A percentile compares a stretch with the other conserved stretches of the same genome.
These are phyloP conservation scores for Cystobasidiopsis lactophilus DNA, from an alignment of 768 basidiomycete genomes.

Conservation along the genomic window DNA sequence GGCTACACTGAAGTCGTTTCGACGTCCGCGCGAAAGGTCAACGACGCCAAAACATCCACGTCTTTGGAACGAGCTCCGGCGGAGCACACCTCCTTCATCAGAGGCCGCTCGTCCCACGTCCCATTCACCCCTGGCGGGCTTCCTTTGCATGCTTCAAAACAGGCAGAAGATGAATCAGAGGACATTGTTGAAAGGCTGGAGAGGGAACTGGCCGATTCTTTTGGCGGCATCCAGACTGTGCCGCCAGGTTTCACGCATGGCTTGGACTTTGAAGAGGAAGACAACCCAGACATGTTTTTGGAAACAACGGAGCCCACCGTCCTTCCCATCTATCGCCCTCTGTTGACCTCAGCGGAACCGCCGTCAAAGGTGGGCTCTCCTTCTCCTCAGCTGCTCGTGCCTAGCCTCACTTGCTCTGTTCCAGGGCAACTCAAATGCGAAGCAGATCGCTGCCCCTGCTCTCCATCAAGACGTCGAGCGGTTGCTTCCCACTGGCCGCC, in stretches of 20 bases:
- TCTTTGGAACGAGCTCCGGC: slow-evolving; percentile 68
- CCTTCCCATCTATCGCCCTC: slow-evolving; percentile 16
- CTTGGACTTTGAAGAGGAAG: slow-evolving; percentile 35
- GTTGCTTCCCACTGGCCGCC: slow-evolving; percentile 35
- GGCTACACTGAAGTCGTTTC: slow-evolving; percentile 56
- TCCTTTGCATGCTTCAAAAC: slow-evolving; percentile 34
- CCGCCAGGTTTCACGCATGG: slow-evolving; percentile 71
- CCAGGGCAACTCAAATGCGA: slow-evolving; percentile 1
- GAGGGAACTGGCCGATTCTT: slow-evolving; percentile 14
- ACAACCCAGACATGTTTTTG: slow-evolving; percentile 18
- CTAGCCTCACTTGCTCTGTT: neutral
- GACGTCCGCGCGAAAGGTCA: neutral
- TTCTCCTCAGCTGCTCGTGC: neutral
- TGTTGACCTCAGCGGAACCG: slow-evolving; percentile 1
- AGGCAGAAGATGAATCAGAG: slow-evolving; percentile 27
- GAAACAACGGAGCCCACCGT: slow-evolving; percentile 22
- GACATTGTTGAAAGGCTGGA: slow-evolving; percentile 20
- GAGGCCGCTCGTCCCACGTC: slow-evolving; percentile 78
- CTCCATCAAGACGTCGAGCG: slow-evolving; percentile 44
- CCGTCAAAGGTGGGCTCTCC: no score
- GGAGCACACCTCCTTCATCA: slow-evolving; percentile 51
- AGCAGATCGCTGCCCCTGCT: slow-evolving; percentile 30
- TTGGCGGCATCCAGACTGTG: slow-evolving; percentile 35
- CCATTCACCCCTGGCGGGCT: slow-evolving; percentile 91
- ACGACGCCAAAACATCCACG: slow-evolving; percentile 43